A percentile compares a stretch with the other conserved stretches of the same genome.
These are phyloP conservation scores for Barnettozyma botsteinii DNA, from an alignment of 805 yeast genomes.

Conservation along the genomic window DNA sequence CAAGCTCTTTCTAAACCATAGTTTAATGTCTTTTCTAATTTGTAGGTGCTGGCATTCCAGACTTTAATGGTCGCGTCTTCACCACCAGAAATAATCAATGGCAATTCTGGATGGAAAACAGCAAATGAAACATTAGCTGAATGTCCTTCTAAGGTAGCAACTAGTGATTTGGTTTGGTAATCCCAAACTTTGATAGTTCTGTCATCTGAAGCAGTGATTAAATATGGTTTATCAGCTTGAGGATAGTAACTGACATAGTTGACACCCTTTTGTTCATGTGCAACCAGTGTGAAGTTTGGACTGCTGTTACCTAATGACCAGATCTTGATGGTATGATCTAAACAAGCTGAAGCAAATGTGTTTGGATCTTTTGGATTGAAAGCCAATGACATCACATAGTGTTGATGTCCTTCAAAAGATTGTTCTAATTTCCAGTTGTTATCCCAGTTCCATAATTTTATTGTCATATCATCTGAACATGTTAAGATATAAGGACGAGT, in stretches of 20 bases:
- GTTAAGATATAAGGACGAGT: constrained; percentile 84
- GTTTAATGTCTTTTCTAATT: constrained; percentile 85
- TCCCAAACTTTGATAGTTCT: constrained; percentile 89
- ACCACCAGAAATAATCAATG: constrained; percentile 90
- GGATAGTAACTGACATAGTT: constrained; percentile 97
- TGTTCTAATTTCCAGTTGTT: constrained; percentile 86
- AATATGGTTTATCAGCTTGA: constrained; percentile 93
- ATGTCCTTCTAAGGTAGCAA: constrained; percentile 93
- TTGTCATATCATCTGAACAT: constrained; percentile 85
- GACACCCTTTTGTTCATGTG: constrained; percentile 91
- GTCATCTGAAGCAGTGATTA: constrained; percentile 89
- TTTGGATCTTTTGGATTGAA: constrained; percentile 97
- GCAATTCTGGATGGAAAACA: constrained; percentile 95
- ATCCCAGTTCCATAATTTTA: constrained; percentile 98
- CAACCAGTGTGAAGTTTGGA: constrained; percentile 87
- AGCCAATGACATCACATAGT: constrained; percentile 89
- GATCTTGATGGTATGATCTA: constrained; percentile 93
- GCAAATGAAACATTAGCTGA: constrained; percentile 94
- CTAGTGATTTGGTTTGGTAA: constrained; percentile 93
- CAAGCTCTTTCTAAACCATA: constrained; percentile 94
- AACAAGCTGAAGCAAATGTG: constrained; percentile 95
- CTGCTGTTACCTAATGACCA: constrained; percentile 88
- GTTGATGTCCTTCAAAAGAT: constrained; percentile 91
- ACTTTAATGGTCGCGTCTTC: constrained; percentile 93
- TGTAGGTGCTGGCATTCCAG: constrained; percentile 94